A percentile compares a stretch with the other conserved stretches of the same genome.
phyloP scores from a whole-genome alignment of 176 grass and related monocot species.

The Carex kokanica region DNA sequence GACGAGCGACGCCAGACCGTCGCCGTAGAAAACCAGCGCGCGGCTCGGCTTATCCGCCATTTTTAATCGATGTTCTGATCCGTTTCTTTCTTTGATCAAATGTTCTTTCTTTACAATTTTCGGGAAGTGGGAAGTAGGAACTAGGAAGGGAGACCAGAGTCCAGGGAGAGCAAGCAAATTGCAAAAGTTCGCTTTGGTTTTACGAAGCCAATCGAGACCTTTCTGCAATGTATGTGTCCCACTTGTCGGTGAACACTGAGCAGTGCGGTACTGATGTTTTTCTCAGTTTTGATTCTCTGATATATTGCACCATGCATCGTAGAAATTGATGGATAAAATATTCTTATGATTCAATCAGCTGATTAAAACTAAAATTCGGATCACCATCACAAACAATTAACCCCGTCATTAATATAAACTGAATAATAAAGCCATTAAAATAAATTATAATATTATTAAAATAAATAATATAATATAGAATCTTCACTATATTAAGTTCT shows the following conservation, averaged over 20 bases:
- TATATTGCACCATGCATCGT: no score
- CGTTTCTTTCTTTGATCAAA: neutral
- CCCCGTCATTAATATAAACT: no score
- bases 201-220: neutral
- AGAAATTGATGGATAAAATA: no score
- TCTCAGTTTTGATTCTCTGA: no score
- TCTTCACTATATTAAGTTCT: no score
- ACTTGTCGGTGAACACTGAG: neutral
- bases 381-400: no score
- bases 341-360: no score
- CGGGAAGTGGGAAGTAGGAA: neutral
- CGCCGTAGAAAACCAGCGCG: slow-evolving; percentile 75
- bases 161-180: neutral
- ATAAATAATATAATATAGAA: no score
- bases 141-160: neutral
- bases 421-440: no score
- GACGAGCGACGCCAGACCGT: slow-evolving; percentile 48
- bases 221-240: neutral
- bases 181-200: neutral
- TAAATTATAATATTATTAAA: no score
- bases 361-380: no score
- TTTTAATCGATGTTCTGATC: neutral
- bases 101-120: neutral
- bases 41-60: slow-evolving; percentile 98
- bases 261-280: no score